These are phyloP conservation scores for Fusarium euwallaceae DNA, from an alignment of 2,329 filamentous ascomycete genomes.

Conservation along the genomic window DNA sequence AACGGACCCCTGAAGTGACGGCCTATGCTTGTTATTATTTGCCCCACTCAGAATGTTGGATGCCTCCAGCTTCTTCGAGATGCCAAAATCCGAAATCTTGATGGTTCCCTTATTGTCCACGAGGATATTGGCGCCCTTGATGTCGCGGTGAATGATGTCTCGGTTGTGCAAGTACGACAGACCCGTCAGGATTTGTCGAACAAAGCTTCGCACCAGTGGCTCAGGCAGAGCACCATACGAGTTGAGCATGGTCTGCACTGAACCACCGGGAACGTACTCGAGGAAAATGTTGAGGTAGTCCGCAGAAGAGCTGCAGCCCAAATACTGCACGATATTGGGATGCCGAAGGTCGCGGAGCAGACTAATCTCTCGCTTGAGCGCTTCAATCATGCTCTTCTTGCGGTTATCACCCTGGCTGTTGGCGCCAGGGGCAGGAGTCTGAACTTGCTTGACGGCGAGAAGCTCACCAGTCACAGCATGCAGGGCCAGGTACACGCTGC, in stretches of 20 bases:
- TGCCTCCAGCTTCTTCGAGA: constrained; percentile 96
- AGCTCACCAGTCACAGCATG: constrained; percentile 97
- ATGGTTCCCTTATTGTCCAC: constrained; percentile 99
- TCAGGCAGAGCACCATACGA: constrained; percentile 97
- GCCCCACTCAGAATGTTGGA: constrained; percentile 82
- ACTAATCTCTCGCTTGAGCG: constrained; percentile 95
- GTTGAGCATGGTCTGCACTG: constrained; percentile 98
- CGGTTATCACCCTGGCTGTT: constrained; percentile 86
- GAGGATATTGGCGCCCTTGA: constrained; percentile 98
- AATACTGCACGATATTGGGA: constrained; percentile 97
- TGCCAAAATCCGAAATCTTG: constrained; percentile 99
- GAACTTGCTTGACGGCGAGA: constrained; percentile 98
- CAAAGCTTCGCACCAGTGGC: constrained; percentile 94
- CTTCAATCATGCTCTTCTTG: constrained; percentile 98
- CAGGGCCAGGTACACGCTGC: constrained; percentile 92
- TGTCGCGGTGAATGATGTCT: constrained; percentile 98
- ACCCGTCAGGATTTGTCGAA: constrained; percentile 93
- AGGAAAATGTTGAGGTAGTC: constrained; percentile 99
- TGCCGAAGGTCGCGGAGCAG: constrained; percentile 94
- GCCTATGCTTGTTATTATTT: constrained; percentile 76
- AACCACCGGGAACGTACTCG: constrained; percentile 97
- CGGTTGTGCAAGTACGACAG: constrained; percentile 92
- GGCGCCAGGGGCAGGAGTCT: constrained; percentile 83
- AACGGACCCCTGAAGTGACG: constrained; percentile 93
- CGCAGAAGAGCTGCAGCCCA: constrained; percentile 92